These are phyloP conservation scores for Maudiozyma pseudohumilis DNA, from an alignment of 805 yeast genomes.

Conservation along the genomic window DNA sequence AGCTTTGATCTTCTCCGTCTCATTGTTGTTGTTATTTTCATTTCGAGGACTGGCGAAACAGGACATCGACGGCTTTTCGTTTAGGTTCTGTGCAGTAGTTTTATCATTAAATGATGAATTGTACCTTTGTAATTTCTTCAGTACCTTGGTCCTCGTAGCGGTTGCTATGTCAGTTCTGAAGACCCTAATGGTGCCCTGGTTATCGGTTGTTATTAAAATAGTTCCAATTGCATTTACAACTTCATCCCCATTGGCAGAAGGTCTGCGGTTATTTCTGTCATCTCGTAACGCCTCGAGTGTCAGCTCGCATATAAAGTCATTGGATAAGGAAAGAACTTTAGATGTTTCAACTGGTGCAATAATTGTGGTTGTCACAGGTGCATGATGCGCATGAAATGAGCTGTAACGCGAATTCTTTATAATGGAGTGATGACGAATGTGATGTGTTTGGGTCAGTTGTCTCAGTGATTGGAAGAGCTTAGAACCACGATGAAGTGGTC, in stretches of 20 bases:
- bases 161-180: conserved; percentile 70
- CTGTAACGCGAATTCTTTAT: conserved; percentile 45
- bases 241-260: conserved; percentile 2
- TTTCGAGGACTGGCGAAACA: too few relatives aligned
- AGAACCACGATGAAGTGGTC: neutral
- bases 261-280: neutral
- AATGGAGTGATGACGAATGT: neutral
- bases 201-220: conserved; percentile 70
- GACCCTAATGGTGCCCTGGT: conserved; percentile 59
- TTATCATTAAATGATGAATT: neutral
- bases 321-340: conserved; percentile 56
- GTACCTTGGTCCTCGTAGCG: conserved; percentile 30
- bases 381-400: conserved; percentile 67
- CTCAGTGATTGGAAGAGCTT: neutral
- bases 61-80: too few relatives aligned
- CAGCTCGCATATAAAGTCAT: conserved; percentile 70
- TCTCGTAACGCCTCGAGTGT: conserved; percentile 23
- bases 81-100: too few relatives aligned
- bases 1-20: too few relatives aligned
- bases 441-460: conserved; percentile 1
- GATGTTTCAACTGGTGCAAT: conserved; percentile 69
- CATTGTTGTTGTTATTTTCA: too few relatives aligned
- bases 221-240: conserved; percentile 28
- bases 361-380: conserved; percentile 62
- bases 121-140: conserved; percentile 11